phyloP scores from a whole-genome alignment of 2,329 filamentous ascomycete genomes.

The Fusarium metavorans region DNA sequence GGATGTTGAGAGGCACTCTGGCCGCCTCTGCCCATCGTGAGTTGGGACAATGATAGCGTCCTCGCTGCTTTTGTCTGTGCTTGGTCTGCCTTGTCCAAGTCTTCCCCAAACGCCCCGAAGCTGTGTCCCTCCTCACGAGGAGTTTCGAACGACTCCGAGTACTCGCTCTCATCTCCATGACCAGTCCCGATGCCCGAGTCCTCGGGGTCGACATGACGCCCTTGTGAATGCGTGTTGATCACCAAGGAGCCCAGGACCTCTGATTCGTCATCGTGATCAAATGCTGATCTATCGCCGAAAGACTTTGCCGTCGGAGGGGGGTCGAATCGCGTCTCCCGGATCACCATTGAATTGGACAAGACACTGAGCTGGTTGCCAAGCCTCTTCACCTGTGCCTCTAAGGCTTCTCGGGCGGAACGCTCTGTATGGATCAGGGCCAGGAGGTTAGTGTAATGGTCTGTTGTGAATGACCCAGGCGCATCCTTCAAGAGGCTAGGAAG shows the following conservation, averaged over 20 bases:
- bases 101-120: constrained; percentile 58
- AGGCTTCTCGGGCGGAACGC: constrained; percentile 64
- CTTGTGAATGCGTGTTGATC: constrained; percentile 26
- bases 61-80: constrained; percentile 67
- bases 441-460: constrained; percentile 64
- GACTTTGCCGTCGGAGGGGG: constrained; percentile 53
- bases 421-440: constrained; percentile 67
- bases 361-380: constrained; percentile 64
- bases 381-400: constrained; percentile 68
- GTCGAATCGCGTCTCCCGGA: constrained; percentile 40
- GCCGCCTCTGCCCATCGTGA: constrained; percentile 58
- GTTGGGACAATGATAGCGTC: constrained; percentile 73
- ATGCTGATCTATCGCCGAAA: constrained; percentile 53
- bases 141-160: constrained; percentile 64
- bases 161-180: constrained; percentile 56
- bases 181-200: constrained; percentile 53
- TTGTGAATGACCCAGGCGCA: constrained; percentile 48
- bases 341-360: constrained; percentile 54
- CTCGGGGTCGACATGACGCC: constrained; percentile 45
- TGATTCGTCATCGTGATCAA: constrained; percentile 58
- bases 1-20: constrained; percentile 37
- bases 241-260: constrained; percentile 47
- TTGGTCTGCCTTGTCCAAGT: constrained; percentile 54
- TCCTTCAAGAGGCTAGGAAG: constrained; percentile 56
- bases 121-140: constrained; percentile 60